A percentile compares a stretch with the other conserved stretches of the same genome.
These are phyloP conservation scores for Staphylotrichum longicolle DNA, from an alignment of 495 filamentous ascomycete species.

Conservation along the genomic window DNA sequence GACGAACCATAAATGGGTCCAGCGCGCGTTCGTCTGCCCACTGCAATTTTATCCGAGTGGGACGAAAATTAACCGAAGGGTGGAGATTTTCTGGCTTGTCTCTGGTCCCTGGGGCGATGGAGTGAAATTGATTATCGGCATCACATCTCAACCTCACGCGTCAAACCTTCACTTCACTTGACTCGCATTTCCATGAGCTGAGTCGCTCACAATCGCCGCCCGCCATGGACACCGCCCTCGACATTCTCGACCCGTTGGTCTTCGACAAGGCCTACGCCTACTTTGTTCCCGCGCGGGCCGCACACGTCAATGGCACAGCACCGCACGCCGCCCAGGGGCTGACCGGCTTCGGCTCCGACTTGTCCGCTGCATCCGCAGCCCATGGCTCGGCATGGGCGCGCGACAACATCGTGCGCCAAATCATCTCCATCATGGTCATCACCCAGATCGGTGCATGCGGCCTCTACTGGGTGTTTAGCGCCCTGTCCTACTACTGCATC, in stretches of 20 bases:
- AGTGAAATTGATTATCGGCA: constrained; percentile 3
- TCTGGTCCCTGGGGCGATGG: background rate
- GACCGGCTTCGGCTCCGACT: constrained; percentile 1
- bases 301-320: constrained; percentile 11
- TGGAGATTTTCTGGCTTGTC: background rate
- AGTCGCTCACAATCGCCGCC: no score
- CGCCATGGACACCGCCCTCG: constrained; percentile 24
- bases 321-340: background rate
- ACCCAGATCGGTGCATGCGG: constrained; percentile 24
- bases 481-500: constrained; percentile 26
- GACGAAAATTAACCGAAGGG: background rate
- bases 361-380: constrained; percentile 10
- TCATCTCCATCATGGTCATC: constrained; percentile 23
- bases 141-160: background rate
- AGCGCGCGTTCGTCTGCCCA: constrained; percentile 5
- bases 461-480: constrained; percentile 27
- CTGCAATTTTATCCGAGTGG: constrained; percentile 13
- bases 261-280: constrained; percentile 28
- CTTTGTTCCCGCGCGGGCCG: constrained; percentile 17
- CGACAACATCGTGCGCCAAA: constrained; percentile 27
- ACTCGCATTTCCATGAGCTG: no score
- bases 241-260: constrained; percentile 25
- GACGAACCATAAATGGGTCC: constrained; percentile 7
- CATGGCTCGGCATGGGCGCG: constrained; percentile 22
- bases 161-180: no score